Evolutionary conservation across 176 grass and related monocot species (phyloP), one percentile per base, ranked within the genome.

Genomic region (Pharus latifolius): DNA sequence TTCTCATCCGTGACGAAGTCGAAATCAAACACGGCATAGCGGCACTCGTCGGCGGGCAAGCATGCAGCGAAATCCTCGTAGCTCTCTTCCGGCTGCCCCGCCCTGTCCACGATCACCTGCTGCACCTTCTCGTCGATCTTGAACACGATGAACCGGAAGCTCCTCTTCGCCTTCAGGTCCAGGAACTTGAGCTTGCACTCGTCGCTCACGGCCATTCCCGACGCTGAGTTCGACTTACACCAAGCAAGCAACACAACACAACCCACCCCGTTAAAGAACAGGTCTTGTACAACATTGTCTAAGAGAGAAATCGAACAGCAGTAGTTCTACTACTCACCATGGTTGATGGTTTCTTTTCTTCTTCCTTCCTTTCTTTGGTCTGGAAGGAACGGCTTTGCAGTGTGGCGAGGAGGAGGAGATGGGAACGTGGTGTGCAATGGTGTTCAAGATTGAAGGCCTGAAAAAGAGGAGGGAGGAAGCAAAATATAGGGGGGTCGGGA

Each of bases 131-230:
- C 96, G 11, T 99, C 92, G 47, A 99, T 99, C 87, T 91, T 99
- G 96, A 95, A 99, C 47, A 95, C 59, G 6, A 99, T 99, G 82
- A 99, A 99, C n/a, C 96, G 87, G 76, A 86, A 99, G 90, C 75
- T 95, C 79, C 96, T 80, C 76, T 99, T 99, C 0, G 90, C 65
- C 76, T 99, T 99, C 38, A 99, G 82, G 2, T 99, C 96, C 54
- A 63, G 61, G 60, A 99, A 99, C 79, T 84, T 99, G 67, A 91
- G 72, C 79, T 99, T 99, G 79, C 96, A 99, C n/a, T 99, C 79
- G 7, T 99, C 96, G 8, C 86, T 67, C 56, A 99, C 96, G 33
- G 96, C 96, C 84, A 99, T 95, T 82, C 96, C 96, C 0, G 96
- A 99, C 37, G 90, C 96, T 37, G 96, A 91, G 70, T 99, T 99